Evolutionary conservation across 768 basidiomycete genomes (phyloP).

Genomic region (Lyophyllum shimeji): DNA sequence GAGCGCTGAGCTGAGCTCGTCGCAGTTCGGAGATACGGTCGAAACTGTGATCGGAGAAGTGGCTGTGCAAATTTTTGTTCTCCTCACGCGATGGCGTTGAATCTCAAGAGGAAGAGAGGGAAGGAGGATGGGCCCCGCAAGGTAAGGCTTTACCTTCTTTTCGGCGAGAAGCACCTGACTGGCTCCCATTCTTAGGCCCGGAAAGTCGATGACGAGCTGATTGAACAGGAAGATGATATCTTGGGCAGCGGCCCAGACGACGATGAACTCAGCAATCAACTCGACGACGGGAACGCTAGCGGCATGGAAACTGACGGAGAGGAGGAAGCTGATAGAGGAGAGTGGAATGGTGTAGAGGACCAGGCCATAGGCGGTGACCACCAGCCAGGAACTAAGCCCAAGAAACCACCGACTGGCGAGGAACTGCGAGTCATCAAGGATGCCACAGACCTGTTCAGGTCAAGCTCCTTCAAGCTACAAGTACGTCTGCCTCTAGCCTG

Average conservation of each 20-base stretch:
- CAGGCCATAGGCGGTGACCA: conserved; percentile 5
- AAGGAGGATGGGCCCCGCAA: conserved; percentile 19
- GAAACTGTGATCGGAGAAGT: conserved; percentile 17
- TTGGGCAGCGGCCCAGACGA: conserved; percentile 13
- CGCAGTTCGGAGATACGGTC: neutral
- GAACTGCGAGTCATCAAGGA: conserved; percentile 75
- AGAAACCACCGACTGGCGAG: conserved; percentile 63
- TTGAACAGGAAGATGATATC: neutral
- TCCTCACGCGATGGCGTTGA: conserved; percentile 18
- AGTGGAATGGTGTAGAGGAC: conserved; percentile 28
- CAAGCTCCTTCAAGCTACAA: conserved; percentile 84
- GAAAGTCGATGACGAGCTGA: conserved; percentile 10
- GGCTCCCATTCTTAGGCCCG: conserved; percentile 5
- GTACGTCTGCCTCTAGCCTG: conserved; percentile 32
- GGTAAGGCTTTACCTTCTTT: conserved; percentile 14
- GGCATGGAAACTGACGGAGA: conserved; percentile 12
- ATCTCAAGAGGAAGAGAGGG: conserved; percentile 28
- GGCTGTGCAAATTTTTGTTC: conserved; percentile 33
- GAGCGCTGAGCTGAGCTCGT: neutral
- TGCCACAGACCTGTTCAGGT: conserved; percentile 71
- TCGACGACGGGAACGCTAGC: conserved; percentile 1
- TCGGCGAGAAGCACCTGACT: neutral
- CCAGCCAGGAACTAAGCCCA: conserved; percentile 28
- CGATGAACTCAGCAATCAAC: conserved; percentile 7
- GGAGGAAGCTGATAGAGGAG: conserved; percentile 18